Evolutionary conservation across 2,329 filamentous ascomycete genomes (phyloP).

Genomic region (Calonectria henricotiae): DNA sequence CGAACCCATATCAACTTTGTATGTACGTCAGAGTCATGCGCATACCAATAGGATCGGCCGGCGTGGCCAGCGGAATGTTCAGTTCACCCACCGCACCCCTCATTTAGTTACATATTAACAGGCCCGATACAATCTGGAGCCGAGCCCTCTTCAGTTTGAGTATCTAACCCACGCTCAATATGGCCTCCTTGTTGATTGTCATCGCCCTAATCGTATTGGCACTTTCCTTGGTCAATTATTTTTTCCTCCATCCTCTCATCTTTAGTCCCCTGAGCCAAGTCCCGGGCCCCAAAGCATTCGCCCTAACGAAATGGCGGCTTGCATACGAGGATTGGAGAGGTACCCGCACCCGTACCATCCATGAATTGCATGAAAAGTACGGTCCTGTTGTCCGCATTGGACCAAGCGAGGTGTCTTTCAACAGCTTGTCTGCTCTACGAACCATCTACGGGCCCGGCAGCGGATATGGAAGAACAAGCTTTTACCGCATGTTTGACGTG

Average conservation of each 20-base stretch:
- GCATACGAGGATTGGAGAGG: conserved; percentile 64
- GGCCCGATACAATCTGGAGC: background rate
- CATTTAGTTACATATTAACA: background rate
- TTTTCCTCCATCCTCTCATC: conserved; percentile 43
- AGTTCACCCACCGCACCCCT: background rate
- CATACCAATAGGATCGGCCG: too few relatives aligned
- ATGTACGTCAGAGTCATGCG: too few relatives aligned
- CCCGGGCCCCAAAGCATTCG: conserved; percentile 61
- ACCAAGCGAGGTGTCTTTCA: conserved; percentile 64
- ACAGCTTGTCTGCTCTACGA: conserved; percentile 63
- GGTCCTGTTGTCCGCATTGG: conserved; percentile 66
- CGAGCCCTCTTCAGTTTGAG: background rate
- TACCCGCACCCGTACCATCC: conserved; percentile 60
- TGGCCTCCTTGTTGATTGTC: background rate
- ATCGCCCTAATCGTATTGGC: background rate
- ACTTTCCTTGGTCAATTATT: background rate
- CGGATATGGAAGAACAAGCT: conserved; percentile 66
- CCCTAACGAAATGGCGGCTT: conserved; percentile 64
- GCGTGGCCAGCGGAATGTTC: too few relatives aligned
- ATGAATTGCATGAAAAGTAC: conserved; percentile 63
- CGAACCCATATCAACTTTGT: too few relatives aligned
- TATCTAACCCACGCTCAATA: background rate
- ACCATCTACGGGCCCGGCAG: conserved; percentile 71
- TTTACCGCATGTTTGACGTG: conserved; percentile 72
- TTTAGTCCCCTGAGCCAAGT: conserved; percentile 46